Evolutionary conservation across 2,329 filamentous ascomycete genomes (phyloP), one percentile per base, ranked within the genome.

Genomic region (Paecilomyces variotii): DNA sequence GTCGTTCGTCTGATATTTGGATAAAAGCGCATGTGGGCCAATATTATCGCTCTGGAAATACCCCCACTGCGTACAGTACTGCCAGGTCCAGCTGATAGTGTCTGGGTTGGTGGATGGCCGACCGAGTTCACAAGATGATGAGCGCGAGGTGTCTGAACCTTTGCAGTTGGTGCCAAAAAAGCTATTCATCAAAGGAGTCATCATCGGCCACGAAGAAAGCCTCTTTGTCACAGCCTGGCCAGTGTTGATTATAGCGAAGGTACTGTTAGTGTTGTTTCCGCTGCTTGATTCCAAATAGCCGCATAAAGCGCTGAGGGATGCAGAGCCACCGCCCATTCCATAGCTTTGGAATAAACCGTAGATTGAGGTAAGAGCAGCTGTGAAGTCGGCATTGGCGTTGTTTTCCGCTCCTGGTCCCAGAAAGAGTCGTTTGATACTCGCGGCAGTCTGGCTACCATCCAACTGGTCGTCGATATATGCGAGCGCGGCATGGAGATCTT

Each of bases 11-110:
- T 80, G 77, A 63, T 76, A 81, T 34, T 72, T 74, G 14, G 78
- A 80, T 27, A 80, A 68, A 7, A 83, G 67, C 35, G 79, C 74
- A 58, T 78, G 73, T 19, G 70, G 65, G n/a, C 79, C 79, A 0
- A 76, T 65, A 62, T 83, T 83, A 34, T 77, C 74, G 56, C 72
- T 72, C 64, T 80, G 78, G 64, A 77, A 79, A 67, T 72, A 82
- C 9, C 80, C 81, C 76, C 76, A 82, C 64, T 83, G 74, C 2
- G 76, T 79, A 67, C 81, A 83, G 64, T 78, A 79, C 63, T 83
- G 79, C 78, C 79, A 82, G 0, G 70, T 75, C 79, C 79, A 82
- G 55, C 69, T 67, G 60, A 81, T 78, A 1, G 59, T 63, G 6
- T 71, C 62, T 0, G 78, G 71, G 5, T 77, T 71, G 1, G 64